phyloP scores from a whole-genome alignment of 306 rosid genomes.

The Ormosia emarginata region DNA sequence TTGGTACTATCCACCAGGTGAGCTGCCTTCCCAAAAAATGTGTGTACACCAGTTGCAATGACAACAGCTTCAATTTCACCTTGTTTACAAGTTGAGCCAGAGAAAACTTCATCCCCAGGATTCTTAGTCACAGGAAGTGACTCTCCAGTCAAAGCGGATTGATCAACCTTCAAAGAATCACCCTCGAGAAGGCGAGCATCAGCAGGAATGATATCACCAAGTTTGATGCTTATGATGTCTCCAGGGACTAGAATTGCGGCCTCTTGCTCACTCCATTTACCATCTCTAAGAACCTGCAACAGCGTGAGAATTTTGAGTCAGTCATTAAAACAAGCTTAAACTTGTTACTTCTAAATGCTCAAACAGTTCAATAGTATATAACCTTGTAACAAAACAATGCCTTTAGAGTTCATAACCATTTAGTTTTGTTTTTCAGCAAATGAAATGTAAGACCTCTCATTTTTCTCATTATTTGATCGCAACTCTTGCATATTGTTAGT shows the following conservation, averaged over 20 bases:
- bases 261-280: slow-evolving; percentile 86
- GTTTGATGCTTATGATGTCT: slow-evolving; percentile 85
- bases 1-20: slow-evolving; percentile 97
- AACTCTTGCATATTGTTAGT: not conserved
- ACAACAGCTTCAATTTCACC: slow-evolving; percentile 98
- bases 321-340: slow-evolving; percentile 5
- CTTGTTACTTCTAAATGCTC: not conserved
- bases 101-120: slow-evolving; percentile 97
- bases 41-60: slow-evolving; percentile 97
- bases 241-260: slow-evolving; percentile 97
- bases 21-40: slow-evolving; percentile 98
- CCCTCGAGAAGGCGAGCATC: slow-evolving; percentile 99
- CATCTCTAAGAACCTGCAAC: slow-evolving; percentile 88
- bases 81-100: slow-evolving; percentile 98
- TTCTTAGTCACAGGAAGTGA: slow-evolving; percentile 88
- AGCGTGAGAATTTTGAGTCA: slow-evolving; percentile 4
- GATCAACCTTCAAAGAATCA: slow-evolving; percentile 89
- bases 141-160: slow-evolving; percentile 97
- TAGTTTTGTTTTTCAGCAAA: not conserved
- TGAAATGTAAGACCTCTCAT: not conserved
- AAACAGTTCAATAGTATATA: not conserved
- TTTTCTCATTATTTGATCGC: not conserved
- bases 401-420: not conserved
- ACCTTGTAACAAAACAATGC: not conserved
- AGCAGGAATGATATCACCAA: slow-evolving; percentile 95